Percentiles rank a stretch among this genome's conserved stretches.
Conservation (phyloP, 1,284 basidiomycete species). For the Phellopilus nigrolimitatus region DNA sequence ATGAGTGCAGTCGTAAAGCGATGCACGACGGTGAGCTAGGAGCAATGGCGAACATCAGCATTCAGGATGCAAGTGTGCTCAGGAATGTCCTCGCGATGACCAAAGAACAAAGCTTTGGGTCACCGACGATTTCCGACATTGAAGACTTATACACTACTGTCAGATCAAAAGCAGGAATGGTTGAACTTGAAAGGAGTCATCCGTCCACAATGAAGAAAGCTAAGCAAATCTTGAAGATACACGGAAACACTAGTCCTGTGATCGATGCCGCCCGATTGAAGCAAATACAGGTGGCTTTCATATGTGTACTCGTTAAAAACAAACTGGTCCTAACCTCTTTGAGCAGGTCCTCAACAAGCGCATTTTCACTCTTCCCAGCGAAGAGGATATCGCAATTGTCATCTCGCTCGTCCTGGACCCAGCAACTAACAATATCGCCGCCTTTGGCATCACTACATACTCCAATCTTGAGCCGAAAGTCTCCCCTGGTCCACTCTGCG, state of each 20-base stretch:
- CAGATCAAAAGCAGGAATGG: conserved; percentile 39
- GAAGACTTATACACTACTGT: conserved; percentile 34
- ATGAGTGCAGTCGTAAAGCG: conserved; percentile 35
- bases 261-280: conserved; percentile 36
- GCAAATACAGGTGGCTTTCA: conserved; percentile 27
- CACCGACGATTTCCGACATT: conserved; percentile 22
- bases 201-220: conserved; percentile 41
- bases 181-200: conserved; percentile 35
- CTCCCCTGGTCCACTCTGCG: conserved; percentile 23
- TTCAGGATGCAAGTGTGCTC: conserved; percentile 36
- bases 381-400: conserved; percentile 41
- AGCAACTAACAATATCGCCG: conserved; percentile 28
- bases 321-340: conserved; percentile 3
- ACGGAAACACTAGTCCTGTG: conserved; percentile 30
- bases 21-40: conserved; percentile 35
- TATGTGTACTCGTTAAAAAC: not conserved
- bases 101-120: conserved; percentile 11
- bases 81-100: conserved; percentile 34
- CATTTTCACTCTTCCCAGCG: conserved; percentile 38
- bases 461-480: conserved; percentile 21
- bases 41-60: conserved; percentile 41
- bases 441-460: conserved; percentile 36
- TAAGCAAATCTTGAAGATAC: conserved; percentile 33
- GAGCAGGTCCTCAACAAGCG: conserved; percentile 36
- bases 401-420: conserved; percentile 41